These are phyloP conservation scores for Cryptosporidium felis DNA, from an alignment of 169 alveolate genomes.

Conservation along the genomic window DNA sequence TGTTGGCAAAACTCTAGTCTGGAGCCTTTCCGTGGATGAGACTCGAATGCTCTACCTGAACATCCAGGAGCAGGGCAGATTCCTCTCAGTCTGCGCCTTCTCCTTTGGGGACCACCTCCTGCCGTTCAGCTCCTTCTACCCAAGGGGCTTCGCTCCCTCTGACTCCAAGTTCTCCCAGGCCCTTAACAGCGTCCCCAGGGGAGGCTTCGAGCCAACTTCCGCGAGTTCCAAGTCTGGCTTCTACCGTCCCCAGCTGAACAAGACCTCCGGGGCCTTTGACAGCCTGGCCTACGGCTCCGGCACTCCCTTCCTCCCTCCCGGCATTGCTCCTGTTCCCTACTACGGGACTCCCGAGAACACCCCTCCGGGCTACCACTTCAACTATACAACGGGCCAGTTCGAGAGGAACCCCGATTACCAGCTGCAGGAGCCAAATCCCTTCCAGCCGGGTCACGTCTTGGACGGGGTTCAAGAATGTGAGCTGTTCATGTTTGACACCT, in stretches of 20 bases:
- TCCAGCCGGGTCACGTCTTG: not conserved
- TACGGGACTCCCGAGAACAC: slow-evolving; percentile 26
- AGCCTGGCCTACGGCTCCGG: not conserved
- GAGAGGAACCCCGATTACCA: not conserved
- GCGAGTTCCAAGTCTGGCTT: not conserved
- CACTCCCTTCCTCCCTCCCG: slow-evolving; percentile 24
- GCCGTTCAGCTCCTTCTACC: slow-evolving; percentile 14
- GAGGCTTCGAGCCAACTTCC: slow-evolving; percentile 53
- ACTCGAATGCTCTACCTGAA: slow-evolving; percentile 25
- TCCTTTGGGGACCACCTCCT: not conserved
- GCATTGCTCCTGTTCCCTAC: slow-evolving; percentile 19
- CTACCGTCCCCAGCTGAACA: not conserved
- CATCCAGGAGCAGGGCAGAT: not conserved
- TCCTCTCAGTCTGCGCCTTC: slow-evolving; percentile 20
- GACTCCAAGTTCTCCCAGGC: slow-evolving; percentile 6
- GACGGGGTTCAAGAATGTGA: slow-evolving; percentile 19
- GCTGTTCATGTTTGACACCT: slow-evolving; percentile 22
- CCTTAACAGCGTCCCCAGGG: slow-evolving; percentile 4
- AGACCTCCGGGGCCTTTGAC: not conserved
- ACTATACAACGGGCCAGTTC: slow-evolving; percentile 5
- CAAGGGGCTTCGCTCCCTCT: slow-evolving; percentile 31
- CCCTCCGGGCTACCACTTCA: not conserved
- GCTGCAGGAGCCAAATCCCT: not conserved
- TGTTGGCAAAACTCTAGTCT: not conserved
- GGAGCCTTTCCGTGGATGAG: slow-evolving; percentile 20